Conservation (phyloP, 257 asterid species). For the Primulina eburnea region DNA sequence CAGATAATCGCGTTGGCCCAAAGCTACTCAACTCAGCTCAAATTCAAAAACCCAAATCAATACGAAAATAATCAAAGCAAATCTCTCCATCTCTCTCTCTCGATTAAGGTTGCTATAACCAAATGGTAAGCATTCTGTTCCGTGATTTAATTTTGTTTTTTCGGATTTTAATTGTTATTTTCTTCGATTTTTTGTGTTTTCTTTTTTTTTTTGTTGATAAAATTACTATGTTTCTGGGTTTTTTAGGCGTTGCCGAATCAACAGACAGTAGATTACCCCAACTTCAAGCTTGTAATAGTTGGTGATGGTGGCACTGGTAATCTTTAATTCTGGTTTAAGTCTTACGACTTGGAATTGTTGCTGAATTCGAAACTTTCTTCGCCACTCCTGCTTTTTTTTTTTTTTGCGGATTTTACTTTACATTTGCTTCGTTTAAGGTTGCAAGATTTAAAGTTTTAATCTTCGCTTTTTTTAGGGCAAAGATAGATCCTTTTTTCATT, state of each 20-base stretch:
- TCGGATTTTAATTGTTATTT: neutral
- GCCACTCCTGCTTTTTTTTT: neutral
- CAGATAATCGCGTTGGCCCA: slow-evolving; percentile 48
- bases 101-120: neutral
- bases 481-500: neutral
- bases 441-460: neutral
- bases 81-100: neutral
- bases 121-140: slow-evolving; percentile 29
- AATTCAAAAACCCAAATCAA: slow-evolving; percentile 23
- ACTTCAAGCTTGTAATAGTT: slow-evolving; percentile 83
- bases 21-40: slow-evolving; percentile 39
- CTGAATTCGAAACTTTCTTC: neutral
- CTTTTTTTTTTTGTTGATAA: too few species aligned
- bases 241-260: slow-evolving; percentile 72
- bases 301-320: slow-evolving; percentile 93
- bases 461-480: neutral
- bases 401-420: neutral
- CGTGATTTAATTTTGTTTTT: neutral
- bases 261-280: slow-evolving; percentile 78
- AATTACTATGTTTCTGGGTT: neutral
- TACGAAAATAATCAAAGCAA: too few species aligned
- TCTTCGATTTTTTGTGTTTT: neutral
- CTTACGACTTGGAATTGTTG: neutral
- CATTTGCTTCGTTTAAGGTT: neutral
- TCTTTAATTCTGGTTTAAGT: neutral